Evolutionary conservation across 176 grass and related monocot genomes (phyloP), one percentile per base, ranked within the genome.

Genomic region (Rhipidocladum racemiflorum): DNA sequence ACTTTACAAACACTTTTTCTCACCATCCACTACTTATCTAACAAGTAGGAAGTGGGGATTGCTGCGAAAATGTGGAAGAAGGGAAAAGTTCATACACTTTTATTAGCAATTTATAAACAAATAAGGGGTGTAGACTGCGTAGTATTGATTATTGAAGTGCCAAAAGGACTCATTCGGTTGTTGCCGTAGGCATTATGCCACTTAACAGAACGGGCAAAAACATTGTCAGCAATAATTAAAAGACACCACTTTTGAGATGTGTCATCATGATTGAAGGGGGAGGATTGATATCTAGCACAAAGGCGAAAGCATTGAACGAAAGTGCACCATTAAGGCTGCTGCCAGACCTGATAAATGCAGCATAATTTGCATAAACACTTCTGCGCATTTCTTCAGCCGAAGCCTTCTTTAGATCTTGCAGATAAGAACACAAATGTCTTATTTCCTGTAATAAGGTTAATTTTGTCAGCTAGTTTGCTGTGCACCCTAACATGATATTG

Each of bases 331-430:
- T 73, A 64, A 30, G 23, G 23, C 34, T 34, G 45, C 46, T 74
- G 2, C 1, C 67, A 75, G 12, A 95, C 92, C 95, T 95, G 66
- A 98, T 98, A 77, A 98, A 98, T 74, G 92, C 76, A 71, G 96
- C 87, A 90, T 98, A 98, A 76, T 98, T 98, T 68, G 96, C 96
- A 70, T 98, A 98, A 65, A 98, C 96, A 71, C 92, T 95, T 87
- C 72, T 95, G 2, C 96, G 90, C 96, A 98, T 98, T 84, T 98
- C 96, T 89, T 98, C 96, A 63, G 96, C 92, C 12, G 96, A 98
- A 88, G 96, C 96, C 76, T 98, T 98, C 84, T 98, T 98, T 71
- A 98, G 72, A 72, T 98, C 96, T 95, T 95, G 96, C 72, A 98
- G 84, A 85, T 95, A 95, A 63, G 91, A 95, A 76, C 90, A 91